A percentile compares a stretch with the other conserved stretches of the same genome.
Conservation (phyloP, 1,139 yeast species). For the Spencermartinsiella ligniputridi region DNA sequence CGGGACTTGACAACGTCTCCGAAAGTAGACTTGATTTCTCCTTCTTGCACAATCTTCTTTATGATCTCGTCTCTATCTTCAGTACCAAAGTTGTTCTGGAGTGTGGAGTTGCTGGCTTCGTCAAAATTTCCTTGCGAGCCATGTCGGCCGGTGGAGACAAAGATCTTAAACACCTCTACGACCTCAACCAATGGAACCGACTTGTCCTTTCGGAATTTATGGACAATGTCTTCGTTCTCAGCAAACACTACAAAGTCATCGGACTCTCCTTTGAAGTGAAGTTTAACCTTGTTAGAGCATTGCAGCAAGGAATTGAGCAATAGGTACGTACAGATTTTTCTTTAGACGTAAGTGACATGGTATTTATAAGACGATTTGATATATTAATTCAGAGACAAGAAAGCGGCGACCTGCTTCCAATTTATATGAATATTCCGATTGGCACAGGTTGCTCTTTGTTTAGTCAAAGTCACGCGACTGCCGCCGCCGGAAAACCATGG, state of each 20-base stretch:
- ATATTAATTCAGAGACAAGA: no score
- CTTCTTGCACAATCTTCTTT: conserved; percentile 51
- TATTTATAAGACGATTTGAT: no score
- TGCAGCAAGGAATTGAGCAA: no score
- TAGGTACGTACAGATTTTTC: no score
- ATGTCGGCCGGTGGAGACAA: conserved; percentile 49
- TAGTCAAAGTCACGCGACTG: neutral
- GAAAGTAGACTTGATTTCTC: conserved; percentile 37
- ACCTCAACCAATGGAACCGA: conserved; percentile 59
- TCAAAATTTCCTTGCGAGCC: conserved; percentile 71
- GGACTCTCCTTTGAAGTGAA: conserved; percentile 59
- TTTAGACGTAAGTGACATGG: neutral
- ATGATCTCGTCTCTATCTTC: conserved; percentile 40
- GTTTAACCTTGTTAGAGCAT: conserved; percentile 22
- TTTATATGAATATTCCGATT: no score
- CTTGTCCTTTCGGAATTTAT: conserved; percentile 44
- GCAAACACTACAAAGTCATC: conserved; percentile 63
- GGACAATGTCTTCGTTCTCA: conserved; percentile 48
- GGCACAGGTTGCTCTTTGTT: conserved; percentile 1
- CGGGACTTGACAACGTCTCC: neutral
- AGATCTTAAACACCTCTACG: conserved; percentile 62
- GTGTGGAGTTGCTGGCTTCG: conserved; percentile 63
- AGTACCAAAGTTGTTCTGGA: conserved; percentile 61
- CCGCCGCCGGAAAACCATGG: no score
- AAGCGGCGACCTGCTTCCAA: no score